Conservation (phyloP, 306 rosid species). For the Chamaecrista fasciculata region DNA sequence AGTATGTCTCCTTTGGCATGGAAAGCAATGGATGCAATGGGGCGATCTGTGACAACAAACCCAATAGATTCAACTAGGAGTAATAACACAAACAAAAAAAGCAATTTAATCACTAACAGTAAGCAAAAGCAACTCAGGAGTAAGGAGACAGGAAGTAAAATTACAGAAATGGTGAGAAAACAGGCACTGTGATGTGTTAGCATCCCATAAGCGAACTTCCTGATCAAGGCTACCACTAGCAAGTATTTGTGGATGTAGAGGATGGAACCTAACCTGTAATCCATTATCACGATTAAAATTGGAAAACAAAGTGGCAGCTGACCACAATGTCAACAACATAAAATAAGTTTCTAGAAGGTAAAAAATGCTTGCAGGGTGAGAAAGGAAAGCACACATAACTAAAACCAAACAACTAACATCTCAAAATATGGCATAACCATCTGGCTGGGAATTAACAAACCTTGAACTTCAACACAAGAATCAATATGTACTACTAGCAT, state of each 20-base stretch:
- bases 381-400: neutral
- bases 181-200: constrained; percentile 42
- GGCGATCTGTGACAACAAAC: constrained; percentile 38
- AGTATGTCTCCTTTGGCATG: constrained; percentile 53
- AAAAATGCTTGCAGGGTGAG: constrained; percentile 21
- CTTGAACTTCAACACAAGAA: neutral
- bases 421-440: neutral
- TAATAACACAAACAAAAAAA: constrained; percentile 3
- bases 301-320: neutral
- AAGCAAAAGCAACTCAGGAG: constrained; percentile 5
- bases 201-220: constrained; percentile 53
- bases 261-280: constrained; percentile 57
- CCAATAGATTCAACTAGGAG: constrained; percentile 6
- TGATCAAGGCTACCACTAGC: constrained; percentile 57
- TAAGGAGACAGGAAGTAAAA: constrained; percentile 17
- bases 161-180: constrained; percentile 43
- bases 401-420: neutral
- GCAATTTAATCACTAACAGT: constrained; percentile 1
- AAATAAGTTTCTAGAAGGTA: neutral
- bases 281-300: constrained; percentile 23
- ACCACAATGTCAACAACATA: neutral
- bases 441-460: neutral
- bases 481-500: neutral
- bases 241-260: constrained; percentile 39
- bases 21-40: constrained; percentile 53